A percentile compares a stretch with the other conserved stretches of the same genome.
Conservation (phyloP, 192 early-diverging fungal species). For the Allomyces arbusculus region DNA sequence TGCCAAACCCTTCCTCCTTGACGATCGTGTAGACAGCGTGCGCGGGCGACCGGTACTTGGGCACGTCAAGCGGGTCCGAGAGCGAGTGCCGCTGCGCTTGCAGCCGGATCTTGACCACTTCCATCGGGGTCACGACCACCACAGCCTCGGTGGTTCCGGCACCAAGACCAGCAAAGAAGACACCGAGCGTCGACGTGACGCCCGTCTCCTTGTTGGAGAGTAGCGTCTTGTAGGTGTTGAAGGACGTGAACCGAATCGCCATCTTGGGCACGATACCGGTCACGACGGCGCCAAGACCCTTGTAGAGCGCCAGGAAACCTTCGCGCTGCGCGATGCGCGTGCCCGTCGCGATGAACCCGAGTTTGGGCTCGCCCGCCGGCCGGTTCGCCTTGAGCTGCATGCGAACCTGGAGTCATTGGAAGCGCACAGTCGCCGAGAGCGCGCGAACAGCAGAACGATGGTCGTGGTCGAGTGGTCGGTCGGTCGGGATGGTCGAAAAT, state of each 20-base stretch:
- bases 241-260: conserved; percentile 94
- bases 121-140: conserved; percentile 92
- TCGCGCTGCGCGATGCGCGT: conserved; percentile 66
- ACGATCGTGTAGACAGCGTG: conserved; percentile 82
- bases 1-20: conserved; percentile 66
- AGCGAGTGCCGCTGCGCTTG: conserved; percentile 92
- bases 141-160: conserved; percentile 90
- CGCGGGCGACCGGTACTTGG: conserved; percentile 87
- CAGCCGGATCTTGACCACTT: conserved; percentile 95
- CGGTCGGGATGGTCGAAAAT: too few species aligned
- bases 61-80: conserved; percentile 84
- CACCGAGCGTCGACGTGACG: conserved; percentile 38
- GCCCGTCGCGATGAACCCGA: conserved; percentile 65
- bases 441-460: too few species aligned
- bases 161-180: conserved; percentile 67
- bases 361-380: background rate
- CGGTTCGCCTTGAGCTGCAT: background rate
- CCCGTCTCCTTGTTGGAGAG: conserved; percentile 45
- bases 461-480: too few species aligned
- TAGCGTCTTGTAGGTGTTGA: conserved; percentile 76
- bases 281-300: conserved; percentile 89
- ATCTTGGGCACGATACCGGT: conserved; percentile 97
- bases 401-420: background rate
- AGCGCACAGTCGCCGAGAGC: too few species aligned
- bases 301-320: conserved; percentile 77